Conservation (phyloP, 2,329 filamentous ascomycete species). For the Diplodia corticola region DNA sequence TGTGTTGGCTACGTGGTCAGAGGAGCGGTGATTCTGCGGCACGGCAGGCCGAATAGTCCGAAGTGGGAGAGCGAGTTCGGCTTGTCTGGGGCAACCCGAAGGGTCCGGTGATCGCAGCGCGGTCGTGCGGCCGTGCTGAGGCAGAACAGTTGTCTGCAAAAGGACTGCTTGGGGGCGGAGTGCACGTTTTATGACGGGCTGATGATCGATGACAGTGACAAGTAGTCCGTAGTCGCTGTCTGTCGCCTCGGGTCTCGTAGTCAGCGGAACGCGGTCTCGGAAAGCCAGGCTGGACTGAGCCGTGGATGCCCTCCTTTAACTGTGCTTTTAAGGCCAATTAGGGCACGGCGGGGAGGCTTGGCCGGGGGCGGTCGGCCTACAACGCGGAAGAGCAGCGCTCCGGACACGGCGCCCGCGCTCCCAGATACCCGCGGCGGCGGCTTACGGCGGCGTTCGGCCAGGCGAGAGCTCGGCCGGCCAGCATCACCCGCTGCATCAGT, state of each 20-base stretch:
- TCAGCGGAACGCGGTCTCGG: background rate
- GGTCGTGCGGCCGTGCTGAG: slow-evolving; percentile 12
- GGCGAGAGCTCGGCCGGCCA: too few species aligned
- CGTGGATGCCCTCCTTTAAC: background rate
- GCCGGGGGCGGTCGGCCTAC: slow-evolving; percentile 1
- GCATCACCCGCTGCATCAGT: background rate
- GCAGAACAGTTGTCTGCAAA: background rate
- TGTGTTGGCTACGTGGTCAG: slow-evolving; percentile 17
- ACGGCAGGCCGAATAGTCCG: slow-evolving; percentile 8
- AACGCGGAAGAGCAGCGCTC: slow-evolving; percentile 12
- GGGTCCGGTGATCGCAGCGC: slow-evolving; percentile 10
- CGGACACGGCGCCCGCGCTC: background rate
- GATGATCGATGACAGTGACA: slow-evolving; percentile 12
- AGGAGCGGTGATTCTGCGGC: slow-evolving; percentile 19
- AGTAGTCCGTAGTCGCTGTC: background rate
- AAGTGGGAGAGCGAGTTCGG: slow-evolving; percentile 12
- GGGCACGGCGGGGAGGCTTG: slow-evolving; percentile 3
- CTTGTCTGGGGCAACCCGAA: slow-evolving; percentile 20
- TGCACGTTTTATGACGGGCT: slow-evolving; percentile 4
- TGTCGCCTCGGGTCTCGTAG: slow-evolving; percentile 11
- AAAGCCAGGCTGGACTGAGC: background rate
- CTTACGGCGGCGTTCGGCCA: background rate
- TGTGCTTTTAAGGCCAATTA: background rate
- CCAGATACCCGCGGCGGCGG: background rate
- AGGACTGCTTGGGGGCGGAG: background rate